Base-by-base conservation (phyloP, 176 grass and related monocot species). In the Tuctoria greenei region DNA sequence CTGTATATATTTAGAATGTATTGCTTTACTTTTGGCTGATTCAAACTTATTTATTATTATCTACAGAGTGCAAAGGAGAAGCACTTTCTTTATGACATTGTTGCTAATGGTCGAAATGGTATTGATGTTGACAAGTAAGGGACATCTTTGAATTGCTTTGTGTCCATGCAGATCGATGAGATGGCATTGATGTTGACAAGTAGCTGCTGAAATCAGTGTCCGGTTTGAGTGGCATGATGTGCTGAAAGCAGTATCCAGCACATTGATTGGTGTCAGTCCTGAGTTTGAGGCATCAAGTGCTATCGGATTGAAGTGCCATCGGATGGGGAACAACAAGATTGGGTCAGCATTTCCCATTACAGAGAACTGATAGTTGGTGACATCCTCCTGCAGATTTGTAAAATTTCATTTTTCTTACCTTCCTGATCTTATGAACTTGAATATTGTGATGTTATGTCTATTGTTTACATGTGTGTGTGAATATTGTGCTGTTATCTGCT, bases 61-160 rank as follows among this genome's bases (percentile, higher is more conserved):
- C 28, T n/a, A n/a, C 69, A 97, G 95, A 79, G 84, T 85, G 79
- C 66, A 47, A 93, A 90, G 78, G 91, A 97, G 56, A 97, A 97
- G 50, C 66, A 36, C 51, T 97, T n/a, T n/a, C n/a, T n/a, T n/a
- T n/a, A n/a, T n/a, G n/a, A n/a, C n/a, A n/a, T n/a, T n/a, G n/a
- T n/a, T 97, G 95, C 95, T 69, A 97, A 97, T 84, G 95, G 95
- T 41, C 86, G 88, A 79, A 97, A 89, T 61, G 95, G 95, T 52
- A 97, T 97, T 81, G 95, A 97, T 86, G 95, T 97, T 76, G 95
- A 97, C 81, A 97, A 97, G 95, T 97, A 83, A 68, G 83, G 45
- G 36, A 38, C 27, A 77, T 65, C 59, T 71, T 76, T 81, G 25
- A 49, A 67, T 44, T 69, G 10, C n/a, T n/a, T n/a, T n/a, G n/a